Conservation (phyloP, 1,139 yeast species). For the Sugiyamaella grinbergsii region DNA sequence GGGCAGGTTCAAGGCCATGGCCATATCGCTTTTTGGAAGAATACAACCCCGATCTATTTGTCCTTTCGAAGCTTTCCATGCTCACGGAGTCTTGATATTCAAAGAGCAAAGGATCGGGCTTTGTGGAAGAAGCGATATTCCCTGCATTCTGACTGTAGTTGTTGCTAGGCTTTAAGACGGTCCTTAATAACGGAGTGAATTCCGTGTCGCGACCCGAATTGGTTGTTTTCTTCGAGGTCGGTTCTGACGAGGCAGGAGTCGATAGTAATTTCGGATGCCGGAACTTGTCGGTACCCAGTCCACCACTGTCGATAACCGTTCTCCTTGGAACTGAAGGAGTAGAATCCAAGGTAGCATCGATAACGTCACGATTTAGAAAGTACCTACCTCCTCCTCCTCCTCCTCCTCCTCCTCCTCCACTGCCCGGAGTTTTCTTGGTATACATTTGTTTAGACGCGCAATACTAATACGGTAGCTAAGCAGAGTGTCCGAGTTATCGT, state of each 20-base stretch:
- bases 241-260: slow-evolving; percentile 19
- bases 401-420: slow-evolving; percentile 2
- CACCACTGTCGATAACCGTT: not conserved
- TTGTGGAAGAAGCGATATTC: slow-evolving; percentile 1
- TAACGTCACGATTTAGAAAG: not conserved
- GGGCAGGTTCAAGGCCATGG: slow-evolving; percentile 12
- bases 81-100: slow-evolving; percentile 26
- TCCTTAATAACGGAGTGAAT: slow-evolving; percentile 31
- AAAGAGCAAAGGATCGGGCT: slow-evolving; percentile 20
- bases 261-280: slow-evolving; percentile 19
- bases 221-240: not conserved
- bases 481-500: too few species aligned
- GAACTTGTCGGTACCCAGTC: not conserved
- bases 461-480: too few species aligned
- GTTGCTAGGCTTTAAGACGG: slow-evolving; percentile 24
- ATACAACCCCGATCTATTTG: slow-evolving; percentile 16
- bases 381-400: slow-evolving; percentile 2
- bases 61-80: slow-evolving; percentile 27
- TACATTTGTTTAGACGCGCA: slow-evolving; percentile 4
- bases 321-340: slow-evolving; percentile 17
- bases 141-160: not conserved
- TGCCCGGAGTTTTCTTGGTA: slow-evolving; percentile 5
- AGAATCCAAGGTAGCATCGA: slow-evolving; percentile 10
- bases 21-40: slow-evolving; percentile 12
- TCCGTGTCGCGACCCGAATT: slow-evolving; percentile 19